Evolutionary conservation across 768 basidiomycete genomes (phyloP), one percentile per base, ranked within the genome.

Genomic region (Panaeolus papilionaceus): DNA sequence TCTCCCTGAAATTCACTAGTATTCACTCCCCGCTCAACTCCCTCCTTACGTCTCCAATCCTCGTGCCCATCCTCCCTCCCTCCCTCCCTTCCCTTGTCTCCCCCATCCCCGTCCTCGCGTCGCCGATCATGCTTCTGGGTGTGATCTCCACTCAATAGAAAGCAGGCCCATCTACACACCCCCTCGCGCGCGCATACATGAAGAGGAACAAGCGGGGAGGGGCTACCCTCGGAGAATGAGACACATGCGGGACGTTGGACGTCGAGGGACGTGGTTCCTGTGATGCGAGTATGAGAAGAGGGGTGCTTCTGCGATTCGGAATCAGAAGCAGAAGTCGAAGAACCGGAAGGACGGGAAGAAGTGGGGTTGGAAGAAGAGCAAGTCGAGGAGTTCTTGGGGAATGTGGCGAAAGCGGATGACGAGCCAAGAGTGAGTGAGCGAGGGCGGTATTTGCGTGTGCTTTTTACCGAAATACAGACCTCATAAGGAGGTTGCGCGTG

Each of bases 21-120:
- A n/a, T n/a, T n/a, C 80, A 80, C 66, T 80, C 79, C 10, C 80
- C 80, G 64, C 77, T 80, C 80, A 79, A 80, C 62, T 80, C 80
- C 61, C 69, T 79, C 78, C 71, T 78, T 79, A n/a, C n/a, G 67
- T 44, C 72, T 72, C 23, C 77, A 44, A 3, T 64, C 42, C 23
- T 63, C 23, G 23, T 23, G 23, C 1, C 23, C 23, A 12, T 10
- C 7, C 23, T 20, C 33, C 10, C 28, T 54, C 38, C 61, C 44
- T 12, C 26, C 6, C 65, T 42, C 28, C 62, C 64, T 40, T n/a
- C 40, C 23, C 23, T 1, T 23, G 23, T 23, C 23, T 23, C 23
- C 23, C 23, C 23, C 23, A 23, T 23, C 23, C 23, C 1, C 23
- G 23, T 23, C 23, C 23, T 23, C 23, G 23, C 23, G 1, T 23